A percentile compares a stretch with the other conserved stretches of the same genome.
Evolutionary conservation across 2,329 filamentous ascomycete species (phyloP).

Genomic region (Fusarium falciforme): DNA sequence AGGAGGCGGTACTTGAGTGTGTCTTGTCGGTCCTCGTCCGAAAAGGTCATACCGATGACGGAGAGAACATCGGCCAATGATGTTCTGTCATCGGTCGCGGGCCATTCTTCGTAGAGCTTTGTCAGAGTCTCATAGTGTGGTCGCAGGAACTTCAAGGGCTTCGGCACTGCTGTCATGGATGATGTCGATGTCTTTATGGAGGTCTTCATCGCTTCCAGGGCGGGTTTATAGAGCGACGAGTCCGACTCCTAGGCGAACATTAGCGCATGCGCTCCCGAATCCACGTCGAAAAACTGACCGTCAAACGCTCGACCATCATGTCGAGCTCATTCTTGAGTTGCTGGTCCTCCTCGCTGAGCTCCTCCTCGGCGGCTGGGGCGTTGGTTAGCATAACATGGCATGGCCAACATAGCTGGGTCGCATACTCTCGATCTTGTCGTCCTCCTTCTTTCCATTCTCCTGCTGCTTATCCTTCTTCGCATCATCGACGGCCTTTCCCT

Average conservation of each 20-base stretch:
- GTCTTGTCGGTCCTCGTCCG: conserved; percentile 94
- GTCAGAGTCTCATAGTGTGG: conserved; percentile 94
- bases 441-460: conserved; percentile 81
- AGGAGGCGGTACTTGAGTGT: conserved; percentile 95
- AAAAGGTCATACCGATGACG: conserved; percentile 98
- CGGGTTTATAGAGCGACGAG: conserved; percentile 87
- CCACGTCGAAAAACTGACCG: conserved; percentile 63
- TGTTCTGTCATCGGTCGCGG: conserved; percentile 84
- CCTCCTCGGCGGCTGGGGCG: conserved; percentile 69
- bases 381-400: conserved; percentile 36
- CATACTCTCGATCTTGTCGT: conserved; percentile 68
- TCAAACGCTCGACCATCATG: conserved; percentile 95
- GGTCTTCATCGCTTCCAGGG: conserved; percentile 95
- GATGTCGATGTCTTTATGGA: conserved; percentile 99
- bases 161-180: conserved; percentile 99
- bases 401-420: conserved; percentile 16
- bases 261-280: conserved; percentile 13
- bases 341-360: conserved; percentile 97
- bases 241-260: conserved; percentile 77
- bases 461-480: conserved; percentile 76
- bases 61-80: conserved; percentile 94
- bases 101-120: conserved; percentile 91
- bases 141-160: conserved; percentile 96
- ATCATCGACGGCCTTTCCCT: conserved; percentile 87
- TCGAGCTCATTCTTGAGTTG: conserved; percentile 98